A percentile compares a stretch with the other conserved stretches of the same genome.
Evolutionary conservation across 768 basidiomycete genomes (phyloP).

Genomic region (Macrocybe gigantea): DNA sequence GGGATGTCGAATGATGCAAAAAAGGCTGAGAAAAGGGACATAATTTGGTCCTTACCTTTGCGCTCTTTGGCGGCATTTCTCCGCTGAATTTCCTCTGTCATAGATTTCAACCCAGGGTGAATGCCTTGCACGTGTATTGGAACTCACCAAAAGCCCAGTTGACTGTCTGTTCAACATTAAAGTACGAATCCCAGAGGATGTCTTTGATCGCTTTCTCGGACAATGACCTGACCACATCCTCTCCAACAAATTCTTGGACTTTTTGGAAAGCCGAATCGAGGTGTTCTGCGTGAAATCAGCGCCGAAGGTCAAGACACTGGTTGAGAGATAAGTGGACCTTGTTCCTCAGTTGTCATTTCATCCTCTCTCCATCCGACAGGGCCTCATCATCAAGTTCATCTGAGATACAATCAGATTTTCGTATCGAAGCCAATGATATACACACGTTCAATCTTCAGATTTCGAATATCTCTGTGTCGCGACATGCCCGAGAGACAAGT

Average conservation of each 20-base stretch:
- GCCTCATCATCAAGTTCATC: slow-evolving; percentile 85
- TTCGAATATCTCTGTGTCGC: slow-evolving; percentile 84
- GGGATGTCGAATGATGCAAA: slow-evolving; percentile 13
- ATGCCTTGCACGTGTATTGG: background rate
- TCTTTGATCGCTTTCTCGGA: slow-evolving; percentile 74
- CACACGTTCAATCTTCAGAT: slow-evolving; percentile 73
- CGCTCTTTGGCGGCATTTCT: slow-evolving; percentile 61
- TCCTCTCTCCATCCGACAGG: slow-evolving; percentile 73
- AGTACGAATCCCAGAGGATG: slow-evolving; percentile 82
- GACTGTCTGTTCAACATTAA: slow-evolving; percentile 74
- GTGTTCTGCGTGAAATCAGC: slow-evolving; percentile 37
- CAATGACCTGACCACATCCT: slow-evolving; percentile 57
- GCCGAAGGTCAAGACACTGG: slow-evolving; percentile 1
- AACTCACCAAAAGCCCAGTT: slow-evolving; percentile 68
- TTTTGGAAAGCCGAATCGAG: slow-evolving; percentile 68
- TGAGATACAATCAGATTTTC: slow-evolving; percentile 21
- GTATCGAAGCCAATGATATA: background rate
- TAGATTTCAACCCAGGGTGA: slow-evolving; percentile 7
- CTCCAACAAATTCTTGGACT: slow-evolving; percentile 64
- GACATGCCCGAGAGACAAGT: slow-evolving; percentile 52
- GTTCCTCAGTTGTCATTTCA: slow-evolving; percentile 77
- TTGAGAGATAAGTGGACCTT: slow-evolving; percentile 39
- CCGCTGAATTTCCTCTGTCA: slow-evolving; percentile 63
- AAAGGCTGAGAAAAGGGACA: slow-evolving; percentile 16
- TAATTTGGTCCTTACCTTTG: slow-evolving; percentile 64